phyloP scores from a whole-genome alignment of 495 filamentous ascomycete species.

The Hypoxylon rickii region DNA sequence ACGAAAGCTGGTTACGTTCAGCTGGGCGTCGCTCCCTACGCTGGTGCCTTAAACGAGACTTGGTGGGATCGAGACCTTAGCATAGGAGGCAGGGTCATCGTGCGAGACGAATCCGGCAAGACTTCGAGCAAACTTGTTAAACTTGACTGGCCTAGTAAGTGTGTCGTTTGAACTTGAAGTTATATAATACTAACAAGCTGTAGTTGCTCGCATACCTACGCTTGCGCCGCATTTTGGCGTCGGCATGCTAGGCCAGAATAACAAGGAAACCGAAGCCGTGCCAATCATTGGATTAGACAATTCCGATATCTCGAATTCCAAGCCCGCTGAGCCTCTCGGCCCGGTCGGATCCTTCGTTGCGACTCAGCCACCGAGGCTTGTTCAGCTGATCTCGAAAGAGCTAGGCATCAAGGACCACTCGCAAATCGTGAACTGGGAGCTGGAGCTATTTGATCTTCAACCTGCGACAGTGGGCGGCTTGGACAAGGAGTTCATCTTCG shows the following conservation, averaged over 20 bases:
- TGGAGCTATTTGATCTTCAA: conserved; percentile 94
- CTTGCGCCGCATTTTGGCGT: conserved; percentile 93
- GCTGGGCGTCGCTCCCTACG: conserved; percentile 90
- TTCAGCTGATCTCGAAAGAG: conserved; percentile 77
- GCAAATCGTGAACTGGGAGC: conserved; percentile 91
- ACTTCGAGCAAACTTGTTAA: conserved; percentile 83
- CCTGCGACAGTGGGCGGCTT: conserved; percentile 83
- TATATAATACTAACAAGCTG: conserved; percentile 23
- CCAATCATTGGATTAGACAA: conserved; percentile 91
- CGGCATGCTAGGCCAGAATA: conserved; percentile 75
- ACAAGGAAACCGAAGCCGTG: conserved; percentile 90
- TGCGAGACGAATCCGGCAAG: conserved; percentile 78
- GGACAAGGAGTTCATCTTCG: conserved; percentile 93
- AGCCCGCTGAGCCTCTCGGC: conserved; percentile 47
- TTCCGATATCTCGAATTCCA: conserved; percentile 54
- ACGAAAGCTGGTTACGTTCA: conserved; percentile 84
- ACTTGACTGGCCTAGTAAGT: conserved; percentile 78
- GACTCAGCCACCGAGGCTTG: conserved; percentile 82
- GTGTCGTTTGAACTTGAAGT: too few relatives aligned
- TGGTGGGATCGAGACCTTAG: conserved; percentile 96
- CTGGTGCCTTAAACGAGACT: conserved; percentile 79
- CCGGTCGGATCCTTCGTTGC: conserved; percentile 66
- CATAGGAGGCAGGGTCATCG: conserved; percentile 85
- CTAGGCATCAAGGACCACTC: conserved; percentile 69
- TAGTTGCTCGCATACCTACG: conserved; percentile 86